Evolutionary conservation across 1,139 yeast genomes (phyloP).

Genomic region (Spencermartinsiella ligniputridi): DNA sequence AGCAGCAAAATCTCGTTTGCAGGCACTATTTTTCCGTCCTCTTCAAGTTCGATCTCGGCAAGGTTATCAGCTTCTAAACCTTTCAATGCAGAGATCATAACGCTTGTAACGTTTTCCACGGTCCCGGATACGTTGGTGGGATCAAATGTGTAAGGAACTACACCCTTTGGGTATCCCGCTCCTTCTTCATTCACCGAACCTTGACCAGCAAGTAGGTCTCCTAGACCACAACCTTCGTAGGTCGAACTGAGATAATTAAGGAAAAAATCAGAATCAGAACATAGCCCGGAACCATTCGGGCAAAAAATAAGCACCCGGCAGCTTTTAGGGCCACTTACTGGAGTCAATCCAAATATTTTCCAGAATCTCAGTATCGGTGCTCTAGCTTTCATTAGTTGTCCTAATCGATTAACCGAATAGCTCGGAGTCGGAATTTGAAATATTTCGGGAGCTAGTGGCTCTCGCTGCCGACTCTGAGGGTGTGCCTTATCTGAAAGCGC

Average conservation of each 20-base stretch:
- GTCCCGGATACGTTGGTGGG: background rate
- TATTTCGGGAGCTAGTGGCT: conserved; percentile 12
- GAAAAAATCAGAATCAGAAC: conserved; percentile 24
- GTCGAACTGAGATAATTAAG: conserved; percentile 28
- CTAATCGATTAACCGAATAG: conserved; percentile 27
- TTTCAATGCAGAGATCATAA: background rate
- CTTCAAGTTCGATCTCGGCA: background rate
- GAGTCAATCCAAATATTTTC: conserved; percentile 36
- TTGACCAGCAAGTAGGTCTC: conserved; percentile 21
- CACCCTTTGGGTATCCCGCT: background rate
- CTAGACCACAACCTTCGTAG: conserved; percentile 36
- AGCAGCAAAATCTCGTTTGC: background rate
- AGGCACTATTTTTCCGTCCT: background rate
- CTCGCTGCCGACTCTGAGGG: background rate
- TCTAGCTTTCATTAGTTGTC: conserved; percentile 30
- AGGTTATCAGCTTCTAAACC: background rate
- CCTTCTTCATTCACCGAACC: conserved; percentile 1
- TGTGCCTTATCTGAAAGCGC: conserved; percentile 1
- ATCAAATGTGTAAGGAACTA: background rate
- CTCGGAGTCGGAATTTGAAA: conserved; percentile 27
- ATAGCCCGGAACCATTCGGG: conserved; percentile 30
- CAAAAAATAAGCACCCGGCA: conserved; percentile 28
- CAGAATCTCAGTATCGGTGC: conserved; percentile 37
- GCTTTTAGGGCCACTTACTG: conserved; percentile 31
- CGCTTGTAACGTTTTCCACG: background rate